A percentile compares a stretch with the other conserved stretches of the same genome.
phyloP scores from a whole-genome alignment of 179 eudicot genomes.

The Silene vulgaris region DNA sequence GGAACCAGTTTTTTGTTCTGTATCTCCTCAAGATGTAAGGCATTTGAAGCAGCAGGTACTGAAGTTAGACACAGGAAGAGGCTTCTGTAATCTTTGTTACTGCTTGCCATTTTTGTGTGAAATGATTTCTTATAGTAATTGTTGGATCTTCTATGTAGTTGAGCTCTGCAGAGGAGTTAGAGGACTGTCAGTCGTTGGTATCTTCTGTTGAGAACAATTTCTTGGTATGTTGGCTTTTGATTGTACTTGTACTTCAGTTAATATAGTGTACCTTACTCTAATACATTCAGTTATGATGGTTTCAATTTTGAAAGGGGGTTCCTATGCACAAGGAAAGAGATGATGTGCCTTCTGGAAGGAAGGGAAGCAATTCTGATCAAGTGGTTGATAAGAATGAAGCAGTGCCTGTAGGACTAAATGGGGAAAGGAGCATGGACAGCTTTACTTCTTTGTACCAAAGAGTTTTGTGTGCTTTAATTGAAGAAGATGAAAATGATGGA shows the following conservation, averaged over 20 bases:
- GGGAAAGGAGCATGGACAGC: conserved; percentile 38
- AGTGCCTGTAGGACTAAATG: conserved; percentile 31
- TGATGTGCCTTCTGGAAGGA: conserved; percentile 20
- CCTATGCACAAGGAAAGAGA: conserved; percentile 28
- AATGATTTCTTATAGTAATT: not conserved
- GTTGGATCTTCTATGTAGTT: conserved; percentile 36
- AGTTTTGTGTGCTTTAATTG: conserved; percentile 79
- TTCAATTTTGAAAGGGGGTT: conserved; percentile 30
- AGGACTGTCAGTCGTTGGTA: conserved; percentile 38
- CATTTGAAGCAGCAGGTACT: conserved; percentile 67
- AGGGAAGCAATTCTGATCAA: conserved; percentile 17
- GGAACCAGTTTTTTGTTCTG: conserved; percentile 61
- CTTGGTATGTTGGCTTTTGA: conserved; percentile 29
- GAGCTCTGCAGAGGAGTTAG: conserved; percentile 47
- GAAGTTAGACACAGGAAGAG: not conserved
- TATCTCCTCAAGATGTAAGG: conserved; percentile 44
- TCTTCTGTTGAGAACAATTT: conserved; percentile 31
- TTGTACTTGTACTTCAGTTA: conserved; percentile 4
- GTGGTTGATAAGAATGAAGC: conserved; percentile 27
- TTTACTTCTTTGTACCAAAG: conserved; percentile 68
- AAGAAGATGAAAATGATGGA: conserved; percentile 76
- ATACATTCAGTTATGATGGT: conserved; percentile 15
- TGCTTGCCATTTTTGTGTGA: not conserved
- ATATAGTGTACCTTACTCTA: not conserved
- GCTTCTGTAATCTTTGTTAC: not conserved